Base-by-base conservation (phyloP, 352 stramenopile species). In the Phytophthora quininea region DNA sequence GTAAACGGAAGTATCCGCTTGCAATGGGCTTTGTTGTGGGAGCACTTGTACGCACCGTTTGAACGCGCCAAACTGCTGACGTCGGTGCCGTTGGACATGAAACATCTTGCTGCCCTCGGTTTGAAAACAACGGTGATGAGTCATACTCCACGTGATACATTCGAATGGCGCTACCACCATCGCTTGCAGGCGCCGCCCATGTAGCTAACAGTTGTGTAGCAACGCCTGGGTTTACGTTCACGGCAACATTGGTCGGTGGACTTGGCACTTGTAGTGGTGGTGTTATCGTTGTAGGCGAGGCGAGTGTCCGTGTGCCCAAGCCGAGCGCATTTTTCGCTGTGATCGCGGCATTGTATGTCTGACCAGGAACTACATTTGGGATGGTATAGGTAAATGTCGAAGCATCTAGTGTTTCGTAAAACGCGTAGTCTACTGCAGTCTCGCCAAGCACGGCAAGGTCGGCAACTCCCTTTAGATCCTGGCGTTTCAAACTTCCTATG, bases 281-380 rank as follows among this genome's bases (percentile, higher is more conserved):
- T 1, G 78, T 77, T 49, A 95, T 85, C 38, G 61, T 67, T 14
- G 61, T 35, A 1, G 83, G 85, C 3, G 76, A 69, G 3, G 80
- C 78, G 38, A 67, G 66, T 6, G 77, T 60, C 5, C 83, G 81
- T 14, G 73, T 47, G 14, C 82, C 73, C 24, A 82, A 71, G 42
- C 91, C 92, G 19, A 90, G 77, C 14, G 77, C 70, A 73, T 98
- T 98, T 37, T 96, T 88, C 5, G 91, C 94, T 6, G 91, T 84
- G 33, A 99, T 89, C 1, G 86, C 71, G 12, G 98, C 84, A 43
- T 89, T 93, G 62, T 98, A 98, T 14, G 82, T 67, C 30, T 80
- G 69, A 0, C 93, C 94, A 3, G 92, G 67, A 12, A 69, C 77
- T 9, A 98, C 76, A 2, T 76, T 76, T 11, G 79, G 64, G 58